Evolutionary conservation across 208 protist species (phyloP), one percentile per base, ranked within the genome.

Genomic region (Trypanosoma mega): DNA sequence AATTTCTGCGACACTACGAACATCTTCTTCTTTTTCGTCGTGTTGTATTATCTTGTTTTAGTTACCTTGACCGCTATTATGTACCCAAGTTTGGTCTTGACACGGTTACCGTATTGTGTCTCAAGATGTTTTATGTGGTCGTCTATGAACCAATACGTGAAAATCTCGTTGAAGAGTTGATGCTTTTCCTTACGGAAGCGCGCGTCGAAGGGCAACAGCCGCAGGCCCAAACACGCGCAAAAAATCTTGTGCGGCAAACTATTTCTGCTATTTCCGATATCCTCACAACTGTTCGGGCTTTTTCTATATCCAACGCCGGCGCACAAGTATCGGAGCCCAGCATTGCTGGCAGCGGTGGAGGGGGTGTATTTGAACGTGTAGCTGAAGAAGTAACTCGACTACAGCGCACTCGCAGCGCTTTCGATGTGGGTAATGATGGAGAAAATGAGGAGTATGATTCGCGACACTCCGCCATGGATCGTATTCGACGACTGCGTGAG

Each of bases 51-150:
- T 93, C 86, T 16, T 86, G 81, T 55, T 93, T 95, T 56, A 62
- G 78, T 29, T 95, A 93, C 70, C 73, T 95, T 0, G 83, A 95
- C 64, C 82, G 92, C 66, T 87, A 82, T 74, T 90, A 89, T 67
- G 85, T 78, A 0, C 48, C 57, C 20, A 73, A 77, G 30, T 85
- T 72, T 26, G 67, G 71, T 23, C 78, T 92, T 58, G 85, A 92
- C 65, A 73, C 73, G n/a, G 63, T 95, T 23, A 70, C 70, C 8
- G 67, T 75, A 37, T 68, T 93, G 73, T 92, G 85, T 53, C 43
- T 86, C 9, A 90, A 91, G 59, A 58, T 89, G n/a, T 93, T 93
- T 53, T 86, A 91, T 61, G 65, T 78, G 2, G 72, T 82, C 30
- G 80, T 95, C 43, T 91, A 82, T 58, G 73, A 86, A 39, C 82